These are phyloP conservation scores for Castanea crenata DNA, from an alignment of 306 rosid species.

Conservation along the genomic window DNA sequence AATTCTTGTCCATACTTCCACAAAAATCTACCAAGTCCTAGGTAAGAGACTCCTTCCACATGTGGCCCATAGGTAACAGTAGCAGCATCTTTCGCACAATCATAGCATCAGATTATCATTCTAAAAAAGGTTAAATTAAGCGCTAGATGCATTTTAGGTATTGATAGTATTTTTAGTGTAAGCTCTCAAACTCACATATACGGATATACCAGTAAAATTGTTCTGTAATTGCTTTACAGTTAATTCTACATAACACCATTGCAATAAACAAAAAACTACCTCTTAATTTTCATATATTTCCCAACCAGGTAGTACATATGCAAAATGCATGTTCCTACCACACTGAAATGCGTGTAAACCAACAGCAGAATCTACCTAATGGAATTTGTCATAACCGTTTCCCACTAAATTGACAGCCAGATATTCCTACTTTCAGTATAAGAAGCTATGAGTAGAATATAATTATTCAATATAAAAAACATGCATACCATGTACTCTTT, in stretches of 20 bases:
- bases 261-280: background rate
- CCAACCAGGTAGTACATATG: background rate
- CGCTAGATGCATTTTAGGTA: background rate
- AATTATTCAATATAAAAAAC: background rate
- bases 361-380: too few relatives aligned
- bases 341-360: too few relatives aligned
- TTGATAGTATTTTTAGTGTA: background rate
- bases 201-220: too few relatives aligned
- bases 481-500: background rate
- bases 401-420: background rate
- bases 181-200: too few relatives aligned
- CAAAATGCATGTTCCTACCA: background rate
- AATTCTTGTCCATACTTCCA: background rate
- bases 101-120: background rate
- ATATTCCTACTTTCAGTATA: background rate
- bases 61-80: background rate
- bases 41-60: background rate
- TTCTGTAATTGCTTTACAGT: too few relatives aligned
- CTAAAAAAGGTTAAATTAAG: background rate
- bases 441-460: background rate
- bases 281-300: background rate
- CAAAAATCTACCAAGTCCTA: background rate
- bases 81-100: background rate
- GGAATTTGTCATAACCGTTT: background rate
- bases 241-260: too few relatives aligned